Base-by-base conservation (phyloP, 192 early-diverging fungal species). In the Coemansia sp. region DNA sequence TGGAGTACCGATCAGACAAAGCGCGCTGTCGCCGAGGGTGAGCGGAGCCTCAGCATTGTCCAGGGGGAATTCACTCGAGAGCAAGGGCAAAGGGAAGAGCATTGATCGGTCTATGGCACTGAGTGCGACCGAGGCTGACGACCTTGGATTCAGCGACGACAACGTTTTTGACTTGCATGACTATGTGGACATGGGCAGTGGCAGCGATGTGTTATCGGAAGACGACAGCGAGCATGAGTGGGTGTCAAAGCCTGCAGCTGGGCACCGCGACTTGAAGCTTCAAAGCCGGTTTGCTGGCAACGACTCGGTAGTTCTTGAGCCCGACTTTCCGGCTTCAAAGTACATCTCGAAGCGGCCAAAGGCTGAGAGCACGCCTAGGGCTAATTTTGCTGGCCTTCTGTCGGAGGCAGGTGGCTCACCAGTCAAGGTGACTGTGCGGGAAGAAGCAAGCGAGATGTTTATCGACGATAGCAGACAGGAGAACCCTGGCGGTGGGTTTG, bases 221-320 rank as follows among this genome's bases (percentile, higher is more conserved):
- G 57, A 55, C 31, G 77, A 68, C 1, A 54, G 53, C 42, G 61
- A 70, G 15, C 47, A 44, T 5, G 48, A 12, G 11, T 50, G 40
- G 48, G 47, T 31, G 19, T 34, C 56, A 38, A 46, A 34, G 21
- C 36, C 25, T 34, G 17, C 15, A 28, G 51, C 4, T 3, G 15
- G 36, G 28, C 40, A 31, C 40, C 21, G 37, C 17, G 25, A 23
- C 28, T 46, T 65, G 44, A 60, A 47, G 28, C 65, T 66, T 14
- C 64, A 73, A 37, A 79, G 60, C 31, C 67, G 65, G 3, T 71
- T 74, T 67, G 47, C 77, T 10, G 64, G 63, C 28, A 65, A 60
- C 10, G 68, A 56, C 8, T 80, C 77, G 11, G 77, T 80, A 7
- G 37, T 80, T 36, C 55, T 80, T 4, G 77, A 80, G 56, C 68